Evolutionary conservation across 306 rosid species (phyloP).

Genomic region (Albizia julibrissin): DNA sequence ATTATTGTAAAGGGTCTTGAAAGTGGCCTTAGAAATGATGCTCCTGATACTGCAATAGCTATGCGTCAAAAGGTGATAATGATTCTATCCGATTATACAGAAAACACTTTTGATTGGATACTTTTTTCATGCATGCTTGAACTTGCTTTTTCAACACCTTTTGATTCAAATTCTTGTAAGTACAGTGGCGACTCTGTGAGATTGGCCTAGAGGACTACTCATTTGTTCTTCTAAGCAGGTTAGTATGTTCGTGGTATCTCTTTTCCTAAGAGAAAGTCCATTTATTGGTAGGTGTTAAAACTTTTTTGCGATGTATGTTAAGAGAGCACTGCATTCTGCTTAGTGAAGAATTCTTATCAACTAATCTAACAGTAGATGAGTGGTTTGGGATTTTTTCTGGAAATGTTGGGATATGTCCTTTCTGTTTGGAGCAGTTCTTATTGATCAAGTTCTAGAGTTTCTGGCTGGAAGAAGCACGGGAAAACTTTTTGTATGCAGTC

Average conservation of each 20-base stretch:
- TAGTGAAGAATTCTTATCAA: constrained; percentile 26
- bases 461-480: not conserved
- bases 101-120: constrained; percentile 26
- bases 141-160: constrained; percentile 22
- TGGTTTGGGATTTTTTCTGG: not conserved
- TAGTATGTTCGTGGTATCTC: constrained; percentile 27
- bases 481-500: not conserved
- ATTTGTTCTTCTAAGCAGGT: constrained; percentile 97
- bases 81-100: constrained; percentile 28
- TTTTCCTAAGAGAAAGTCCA: constrained; percentile 31
- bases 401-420: not conserved
- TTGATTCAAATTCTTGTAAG: constrained; percentile 35
- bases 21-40: constrained; percentile 99
- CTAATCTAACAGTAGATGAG: constrained; percentile 18
- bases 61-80: constrained; percentile 90
- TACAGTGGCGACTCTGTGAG: constrained; percentile 98
- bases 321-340: constrained; percentile 17
- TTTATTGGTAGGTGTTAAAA: constrained; percentile 24
- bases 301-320: constrained; percentile 19
- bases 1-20: constrained; percentile 75
- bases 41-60: constrained; percentile 92
- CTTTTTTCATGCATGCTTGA: constrained; percentile 30
- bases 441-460: not conserved
- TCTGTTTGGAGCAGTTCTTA: not conserved
- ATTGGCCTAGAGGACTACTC: constrained; percentile 96